Evolutionary conservation across 2,329 filamentous ascomycete genomes (phyloP).

Genomic region (Nemania sp.): DNA sequence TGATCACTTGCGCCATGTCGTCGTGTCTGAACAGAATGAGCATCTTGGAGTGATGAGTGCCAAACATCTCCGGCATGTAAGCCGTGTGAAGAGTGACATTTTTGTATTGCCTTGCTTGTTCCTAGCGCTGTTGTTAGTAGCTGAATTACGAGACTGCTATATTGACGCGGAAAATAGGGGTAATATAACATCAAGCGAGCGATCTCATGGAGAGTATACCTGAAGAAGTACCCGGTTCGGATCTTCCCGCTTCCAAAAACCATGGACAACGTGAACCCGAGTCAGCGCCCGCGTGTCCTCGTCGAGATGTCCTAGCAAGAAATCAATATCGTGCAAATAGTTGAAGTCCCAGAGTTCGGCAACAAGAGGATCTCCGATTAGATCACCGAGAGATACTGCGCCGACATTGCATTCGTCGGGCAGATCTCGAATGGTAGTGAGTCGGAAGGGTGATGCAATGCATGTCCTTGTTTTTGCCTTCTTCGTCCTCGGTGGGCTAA

Average conservation of each 20-base stretch:
- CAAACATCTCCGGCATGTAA: conserved; percentile 81
- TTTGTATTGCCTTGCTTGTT: conserved; percentile 60
- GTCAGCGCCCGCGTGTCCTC: conserved; percentile 52
- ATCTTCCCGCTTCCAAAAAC: conserved; percentile 70
- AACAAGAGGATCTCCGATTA: conserved; percentile 76
- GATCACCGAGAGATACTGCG: conserved; percentile 65
- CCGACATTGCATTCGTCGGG: conserved; percentile 63
- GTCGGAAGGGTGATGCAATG: conserved; percentile 67
- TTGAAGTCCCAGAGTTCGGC: conserved; percentile 74
- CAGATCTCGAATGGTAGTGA: conserved; percentile 71
- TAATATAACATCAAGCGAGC: no score
- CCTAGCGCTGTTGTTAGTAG: conserved; percentile 47
- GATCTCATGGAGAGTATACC: conserved; percentile 45
- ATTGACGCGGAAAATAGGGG: no score
- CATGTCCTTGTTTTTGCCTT: conserved; percentile 15
- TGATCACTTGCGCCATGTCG: conserved; percentile 74
- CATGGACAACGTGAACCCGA: conserved; percentile 60
- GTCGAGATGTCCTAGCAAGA: conserved; percentile 59
- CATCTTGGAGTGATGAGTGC: conserved; percentile 88
- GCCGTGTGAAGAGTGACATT: conserved; percentile 75
- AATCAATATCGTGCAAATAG: conserved; percentile 63
- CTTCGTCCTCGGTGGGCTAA: conserved; percentile 52
- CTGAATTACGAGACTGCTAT: no score
- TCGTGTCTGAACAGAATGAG: conserved; percentile 80
- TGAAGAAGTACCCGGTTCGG: conserved; percentile 58